Conservation (phyloP, 1,139 yeast genomes). For the Saccharomycopsis hybrid region DNA sequence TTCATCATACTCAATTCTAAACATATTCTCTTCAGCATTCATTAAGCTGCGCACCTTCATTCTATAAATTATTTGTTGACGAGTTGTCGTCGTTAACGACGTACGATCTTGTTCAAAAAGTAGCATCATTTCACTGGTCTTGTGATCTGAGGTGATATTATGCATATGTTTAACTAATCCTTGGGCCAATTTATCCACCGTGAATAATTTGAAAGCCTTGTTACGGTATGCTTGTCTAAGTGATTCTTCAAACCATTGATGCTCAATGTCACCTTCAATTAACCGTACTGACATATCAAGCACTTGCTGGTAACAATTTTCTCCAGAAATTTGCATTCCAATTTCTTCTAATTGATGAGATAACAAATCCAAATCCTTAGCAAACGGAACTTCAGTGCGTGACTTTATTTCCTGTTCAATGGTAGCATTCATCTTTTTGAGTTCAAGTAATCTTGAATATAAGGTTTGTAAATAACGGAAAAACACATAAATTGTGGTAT, state of each 20-base stretch:
- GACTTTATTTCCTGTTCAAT: conserved; percentile 68
- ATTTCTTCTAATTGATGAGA: conserved; percentile 77
- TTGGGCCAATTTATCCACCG: conserved; percentile 89
- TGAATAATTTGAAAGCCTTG: conserved; percentile 85
- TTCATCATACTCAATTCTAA: conserved; percentile 71
- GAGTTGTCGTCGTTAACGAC: conserved; percentile 53
- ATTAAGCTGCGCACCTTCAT: conserved; percentile 70
- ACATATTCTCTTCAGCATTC: conserved; percentile 75
- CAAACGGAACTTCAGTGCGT: conserved; percentile 71
- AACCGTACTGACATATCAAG: conserved; percentile 64
- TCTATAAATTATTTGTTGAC: conserved; percentile 84
- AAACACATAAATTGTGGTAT: conserved; percentile 86
- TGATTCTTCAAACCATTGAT: conserved; percentile 93
- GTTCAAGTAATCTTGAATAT: conserved; percentile 72
- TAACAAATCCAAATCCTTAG: conserved; percentile 76
- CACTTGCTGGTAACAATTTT: conserved; percentile 71
- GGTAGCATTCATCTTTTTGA: conserved; percentile 57
- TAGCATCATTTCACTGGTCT: conserved; percentile 72
- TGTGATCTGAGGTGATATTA: conserved; percentile 45
- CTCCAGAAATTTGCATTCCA: conserved; percentile 64
- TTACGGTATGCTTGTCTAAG: conserved; percentile 93
- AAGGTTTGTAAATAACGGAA: conserved; percentile 80
- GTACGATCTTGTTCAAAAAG: conserved; percentile 78
- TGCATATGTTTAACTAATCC: conserved; percentile 88
- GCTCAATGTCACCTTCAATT: conserved; percentile 88